Conservation (phyloP, 1,284 basidiomycete species). For the Papiliotrema terrestris region DNA sequence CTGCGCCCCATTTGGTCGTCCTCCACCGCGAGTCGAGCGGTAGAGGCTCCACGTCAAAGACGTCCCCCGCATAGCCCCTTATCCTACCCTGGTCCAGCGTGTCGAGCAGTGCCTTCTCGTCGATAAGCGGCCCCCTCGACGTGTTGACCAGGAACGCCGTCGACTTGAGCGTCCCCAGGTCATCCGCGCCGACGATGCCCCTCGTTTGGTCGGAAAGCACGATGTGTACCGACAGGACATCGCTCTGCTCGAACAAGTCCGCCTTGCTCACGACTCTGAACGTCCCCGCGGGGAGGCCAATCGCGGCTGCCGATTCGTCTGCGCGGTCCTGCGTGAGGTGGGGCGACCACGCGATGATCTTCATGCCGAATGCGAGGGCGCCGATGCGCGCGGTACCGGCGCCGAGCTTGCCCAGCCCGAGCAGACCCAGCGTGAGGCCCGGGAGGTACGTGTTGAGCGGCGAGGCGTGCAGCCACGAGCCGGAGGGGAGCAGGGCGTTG, state of each 20-base stretch:
- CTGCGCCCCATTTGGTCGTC: constrained; percentile 47
- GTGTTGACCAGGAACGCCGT: constrained; percentile 63
- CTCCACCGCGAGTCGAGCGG: constrained; percentile 56
- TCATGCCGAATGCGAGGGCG: constrained; percentile 57
- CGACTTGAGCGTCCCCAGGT: constrained; percentile 57
- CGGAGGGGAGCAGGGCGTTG: constrained; percentile 44
- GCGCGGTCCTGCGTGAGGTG: constrained; percentile 61
- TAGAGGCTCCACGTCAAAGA: constrained; percentile 62
- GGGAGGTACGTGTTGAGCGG: constrained; percentile 18
- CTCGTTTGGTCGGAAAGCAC: constrained; percentile 57
- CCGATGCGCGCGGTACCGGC: constrained; percentile 53
- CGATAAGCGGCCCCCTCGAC: constrained; percentile 60
- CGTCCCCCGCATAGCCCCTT: constrained; percentile 45
- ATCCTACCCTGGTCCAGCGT: constrained; percentile 27
- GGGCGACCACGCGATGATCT: constrained; percentile 62
- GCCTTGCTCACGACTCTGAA: constrained; percentile 52
- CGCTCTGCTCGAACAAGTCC: constrained; percentile 55
- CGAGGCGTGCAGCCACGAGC: constrained; percentile 9
- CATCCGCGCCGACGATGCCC: constrained; percentile 53
- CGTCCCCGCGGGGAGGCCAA: constrained; percentile 28
- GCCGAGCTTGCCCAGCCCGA: constrained; percentile 61
- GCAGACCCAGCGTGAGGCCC: constrained; percentile 58
- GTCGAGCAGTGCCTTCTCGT: constrained; percentile 56
- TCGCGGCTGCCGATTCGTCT: constrained; percentile 53
- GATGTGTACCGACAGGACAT: constrained; percentile 61